phyloP scores from a whole-genome alignment of 495 filamentous ascomycete species.

The Aspergillus bertholletiae region DNA sequence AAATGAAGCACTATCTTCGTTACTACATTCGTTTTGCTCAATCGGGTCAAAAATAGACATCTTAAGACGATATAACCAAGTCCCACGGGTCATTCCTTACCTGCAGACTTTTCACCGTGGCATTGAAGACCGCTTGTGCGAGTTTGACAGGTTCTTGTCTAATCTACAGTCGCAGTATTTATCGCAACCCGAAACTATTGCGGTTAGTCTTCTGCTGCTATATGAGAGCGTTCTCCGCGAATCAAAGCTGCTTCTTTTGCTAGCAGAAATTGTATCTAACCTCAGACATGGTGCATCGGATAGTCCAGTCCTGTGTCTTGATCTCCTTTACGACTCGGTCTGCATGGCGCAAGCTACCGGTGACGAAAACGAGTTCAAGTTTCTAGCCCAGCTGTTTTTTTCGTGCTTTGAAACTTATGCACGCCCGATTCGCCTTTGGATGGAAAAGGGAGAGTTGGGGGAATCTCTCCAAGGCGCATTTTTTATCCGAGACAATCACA shows the following conservation, averaged over 20 bases:
- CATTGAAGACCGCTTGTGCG: slow-evolving; percentile 35
- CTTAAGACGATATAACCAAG: slow-evolving; percentile 43
- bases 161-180: slow-evolving; percentile 42
- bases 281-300: slow-evolving; percentile 21
- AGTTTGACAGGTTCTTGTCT: slow-evolving; percentile 45
- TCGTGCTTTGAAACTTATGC: slow-evolving; percentile 81
- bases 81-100: slow-evolving; percentile 39
- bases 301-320: slow-evolving; percentile 59
- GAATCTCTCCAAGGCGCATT: slow-evolving; percentile 60
- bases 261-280: slow-evolving; percentile 45
- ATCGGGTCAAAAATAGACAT: slow-evolving; percentile 44
- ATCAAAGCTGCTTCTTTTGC: slow-evolving; percentile 49
- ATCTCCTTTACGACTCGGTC: slow-evolving; percentile 66
- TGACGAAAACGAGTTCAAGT: slow-evolving; percentile 53
- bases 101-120: slow-evolving; percentile 55
- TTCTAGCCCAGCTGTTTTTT: slow-evolving; percentile 68
- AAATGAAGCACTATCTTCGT: slow-evolving; percentile 29
- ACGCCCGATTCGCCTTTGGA: slow-evolving; percentile 76
- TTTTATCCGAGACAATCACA: slow-evolving; percentile 62
- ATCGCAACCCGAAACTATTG: slow-evolving; percentile 20
- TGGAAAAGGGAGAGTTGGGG: slow-evolving; percentile 71
- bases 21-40: slow-evolving; percentile 39
- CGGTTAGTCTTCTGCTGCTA: slow-evolving; percentile 58
- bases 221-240: slow-evolving; percentile 54
- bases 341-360: slow-evolving; percentile 68